These are phyloP conservation scores for Stagonosporopsis tanaceti DNA, from an alignment of 2,329 filamentous ascomycete genomes.

Conservation along the genomic window DNA sequence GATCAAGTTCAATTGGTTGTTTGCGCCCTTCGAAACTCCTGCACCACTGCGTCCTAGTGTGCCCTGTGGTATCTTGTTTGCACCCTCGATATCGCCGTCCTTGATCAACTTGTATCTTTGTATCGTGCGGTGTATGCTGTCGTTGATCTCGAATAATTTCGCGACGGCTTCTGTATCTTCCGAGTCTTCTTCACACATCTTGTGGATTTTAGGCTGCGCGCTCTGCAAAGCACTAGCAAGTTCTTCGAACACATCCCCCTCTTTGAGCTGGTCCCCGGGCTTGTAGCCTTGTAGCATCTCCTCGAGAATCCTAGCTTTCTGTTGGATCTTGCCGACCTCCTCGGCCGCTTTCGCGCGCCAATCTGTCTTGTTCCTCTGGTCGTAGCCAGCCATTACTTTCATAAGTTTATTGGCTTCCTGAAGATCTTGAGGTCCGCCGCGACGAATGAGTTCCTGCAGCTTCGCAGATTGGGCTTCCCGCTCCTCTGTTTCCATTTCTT, in stretches of 20 bases:
- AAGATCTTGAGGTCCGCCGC: slow-evolving; percentile 89
- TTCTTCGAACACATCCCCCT: slow-evolving; percentile 79
- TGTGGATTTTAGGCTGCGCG: slow-evolving; percentile 98
- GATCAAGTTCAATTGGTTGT: slow-evolving; percentile 88
- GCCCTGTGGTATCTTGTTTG: slow-evolving; percentile 83
- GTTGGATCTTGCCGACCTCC: slow-evolving; percentile 92
- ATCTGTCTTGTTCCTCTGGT: slow-evolving; percentile 94
- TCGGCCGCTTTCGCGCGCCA: slow-evolving; percentile 97
- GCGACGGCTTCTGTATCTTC: slow-evolving; percentile 96
- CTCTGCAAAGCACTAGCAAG: slow-evolving; percentile 87
- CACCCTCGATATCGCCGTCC: slow-evolving; percentile 87
- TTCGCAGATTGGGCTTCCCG: slow-evolving; percentile 96
- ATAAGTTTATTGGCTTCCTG: slow-evolving; percentile 97
- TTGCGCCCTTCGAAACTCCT: slow-evolving; percentile 69
- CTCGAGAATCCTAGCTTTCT: slow-evolving; percentile 90
- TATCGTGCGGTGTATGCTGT: slow-evolving; percentile 96
- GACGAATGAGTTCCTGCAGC: slow-evolving; percentile 91
- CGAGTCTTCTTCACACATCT: slow-evolving; percentile 99
- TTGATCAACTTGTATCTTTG: slow-evolving; percentile 96
- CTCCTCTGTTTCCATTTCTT: slow-evolving; percentile 99
- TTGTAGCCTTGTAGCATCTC: slow-evolving; percentile 89
- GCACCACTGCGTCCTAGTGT: slow-evolving; percentile 73
- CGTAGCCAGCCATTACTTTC: slow-evolving; percentile 99
- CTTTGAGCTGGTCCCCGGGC: slow-evolving; percentile 78
- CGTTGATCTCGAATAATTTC: slow-evolving; percentile 95